Percentiles rank a stretch among this genome's conserved stretches.
phyloP scores from a whole-genome alignment of 768 basidiomycete species.

The Trametes elegans region DNA sequence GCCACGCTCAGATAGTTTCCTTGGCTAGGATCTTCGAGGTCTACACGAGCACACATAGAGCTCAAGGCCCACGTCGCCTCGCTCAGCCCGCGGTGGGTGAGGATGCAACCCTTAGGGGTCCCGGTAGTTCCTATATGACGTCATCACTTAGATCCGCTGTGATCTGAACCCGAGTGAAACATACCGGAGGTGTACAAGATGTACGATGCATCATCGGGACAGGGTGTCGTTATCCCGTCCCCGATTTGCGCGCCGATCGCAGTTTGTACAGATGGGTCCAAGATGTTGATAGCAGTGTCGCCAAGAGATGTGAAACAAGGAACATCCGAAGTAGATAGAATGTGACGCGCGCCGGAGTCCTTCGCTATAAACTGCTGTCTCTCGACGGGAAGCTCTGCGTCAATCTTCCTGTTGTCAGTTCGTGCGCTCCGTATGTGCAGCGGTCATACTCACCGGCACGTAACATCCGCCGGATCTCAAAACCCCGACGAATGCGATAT shows the following conservation, averaged over 20 bases:
- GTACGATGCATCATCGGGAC: slow-evolving; percentile 38
- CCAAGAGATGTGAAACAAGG: slow-evolving; percentile 28
- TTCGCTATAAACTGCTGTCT: slow-evolving; percentile 44
- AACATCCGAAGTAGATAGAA: slow-evolving; percentile 33
- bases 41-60: slow-evolving; percentile 23
- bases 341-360: slow-evolving; percentile 41
- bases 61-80: slow-evolving; percentile 33
- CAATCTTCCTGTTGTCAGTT: slow-evolving; percentile 36
- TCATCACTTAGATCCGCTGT: background rate
- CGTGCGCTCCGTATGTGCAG: background rate
- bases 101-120: slow-evolving; percentile 49
- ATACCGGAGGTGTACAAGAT: slow-evolving; percentile 51
- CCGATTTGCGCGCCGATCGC: slow-evolving; percentile 31
- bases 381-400: slow-evolving; percentile 47
- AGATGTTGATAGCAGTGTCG: slow-evolving; percentile 24
- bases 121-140: slow-evolving; percentile 50
- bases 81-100: slow-evolving; percentile 36
- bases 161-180: background rate
- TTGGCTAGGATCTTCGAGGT: slow-evolving; percentile 17
- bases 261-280: slow-evolving; percentile 22
- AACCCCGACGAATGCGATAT: slow-evolving; percentile 42
- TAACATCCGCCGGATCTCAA: slow-evolving; percentile 51
- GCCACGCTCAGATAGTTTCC: slow-evolving; percentile 36
- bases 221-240: slow-evolving; percentile 31
- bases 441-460: slow-evolving; percentile 39